Percentiles rank a stretch among this genome's conserved stretches.
Conservation (phyloP, 2,329 filamentous ascomycete species). For the Botryosphaeria dothidea region DNA sequence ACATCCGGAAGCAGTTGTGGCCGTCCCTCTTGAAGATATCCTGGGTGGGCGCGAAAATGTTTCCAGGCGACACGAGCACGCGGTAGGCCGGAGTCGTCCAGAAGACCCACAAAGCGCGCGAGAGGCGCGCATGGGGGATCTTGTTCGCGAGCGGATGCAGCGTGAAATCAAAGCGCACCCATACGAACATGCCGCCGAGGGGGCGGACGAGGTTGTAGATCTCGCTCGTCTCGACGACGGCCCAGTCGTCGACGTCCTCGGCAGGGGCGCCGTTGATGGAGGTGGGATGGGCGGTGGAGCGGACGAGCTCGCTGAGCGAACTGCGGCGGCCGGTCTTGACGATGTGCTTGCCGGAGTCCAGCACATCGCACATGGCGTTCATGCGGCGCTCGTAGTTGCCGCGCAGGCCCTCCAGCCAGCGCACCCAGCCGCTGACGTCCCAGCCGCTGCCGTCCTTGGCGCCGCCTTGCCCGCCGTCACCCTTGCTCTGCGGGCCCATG, state of each 20-base stretch:
- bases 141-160: slow-evolving; percentile 67
- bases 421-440: slow-evolving; percentile 83
- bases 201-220: slow-evolving; percentile 80
- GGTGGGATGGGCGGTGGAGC: slow-evolving; percentile 38
- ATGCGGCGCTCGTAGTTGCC: slow-evolving; percentile 84
- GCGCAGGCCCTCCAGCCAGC: slow-evolving; percentile 84
- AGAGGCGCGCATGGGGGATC: slow-evolving; percentile 59
- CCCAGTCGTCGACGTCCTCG: slow-evolving; percentile 60
- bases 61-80: slow-evolving; percentile 70
- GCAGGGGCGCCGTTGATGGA: slow-evolving; percentile 19
- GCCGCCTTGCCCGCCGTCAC: slow-evolving; percentile 47
- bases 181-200: slow-evolving; percentile 89
- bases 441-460: slow-evolving; percentile 62
- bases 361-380: slow-evolving; percentile 71
- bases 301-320: slow-evolving; percentile 27
- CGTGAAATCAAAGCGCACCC: slow-evolving; percentile 72
- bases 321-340: slow-evolving; percentile 60
- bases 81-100: slow-evolving; percentile 69
- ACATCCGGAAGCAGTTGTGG: slow-evolving; percentile 75
- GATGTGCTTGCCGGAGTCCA: slow-evolving; percentile 68
- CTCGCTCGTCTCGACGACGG: slow-evolving; percentile 70
- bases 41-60: slow-evolving; percentile 70
- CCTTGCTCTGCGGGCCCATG: slow-evolving; percentile 66
- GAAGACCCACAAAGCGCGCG: slow-evolving; percentile 69
- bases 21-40: slow-evolving; percentile 59